Evolutionary conservation across 768 basidiomycete species (phyloP), one percentile per base, ranked within the genome.

Genomic region (Suillus luteus): DNA sequence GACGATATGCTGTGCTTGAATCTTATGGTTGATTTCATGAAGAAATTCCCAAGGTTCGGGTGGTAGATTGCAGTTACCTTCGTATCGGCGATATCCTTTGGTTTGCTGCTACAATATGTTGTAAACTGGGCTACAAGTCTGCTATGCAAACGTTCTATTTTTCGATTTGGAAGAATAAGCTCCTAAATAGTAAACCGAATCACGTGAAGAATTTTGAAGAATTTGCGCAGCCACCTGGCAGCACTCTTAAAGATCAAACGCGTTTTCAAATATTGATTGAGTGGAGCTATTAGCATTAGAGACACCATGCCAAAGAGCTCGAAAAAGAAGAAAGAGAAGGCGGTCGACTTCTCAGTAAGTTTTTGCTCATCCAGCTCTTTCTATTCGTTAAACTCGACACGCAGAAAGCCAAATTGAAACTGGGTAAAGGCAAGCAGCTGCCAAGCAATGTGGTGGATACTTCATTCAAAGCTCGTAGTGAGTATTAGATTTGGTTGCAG

Each of bases 391-490:
- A 41, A 54, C 17, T 63, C 15, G 35, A 46, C 63, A 35, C 38
- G 31, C 75, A 98, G 94, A 98, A 95, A 93, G 88, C 93, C 31
- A 98, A 92, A 76, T 83, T 97, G 43, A 99, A 97, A 76, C 91
- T 99, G 58, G 96, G 96, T 41, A 99, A 96, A 75, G 95, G 93
- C 51, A 99, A 96, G 76, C 86, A 90, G 69, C 73, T 80, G 11
- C 82, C 95, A 11, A 82, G 79, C 54, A 99, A 99, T 82, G 92
- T 86, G 6, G 86, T 98, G 68, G 93, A 99, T 77, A 99, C 96
- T 1, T 95, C 96, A 1, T 98, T 96, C 85, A 95, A 96, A 74
- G 88, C 94, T 38, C 87, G 93, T 64, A 93, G 96, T 97, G 71
- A 69, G 91, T 81, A 57, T 44, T 52, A n/a, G 40, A 59, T 9